Percentiles rank a stretch among this genome's conserved stretches.
phyloP scores from a whole-genome alignment of 2,329 filamentous ascomycete species.

The Basipetospora sp. region DNA sequence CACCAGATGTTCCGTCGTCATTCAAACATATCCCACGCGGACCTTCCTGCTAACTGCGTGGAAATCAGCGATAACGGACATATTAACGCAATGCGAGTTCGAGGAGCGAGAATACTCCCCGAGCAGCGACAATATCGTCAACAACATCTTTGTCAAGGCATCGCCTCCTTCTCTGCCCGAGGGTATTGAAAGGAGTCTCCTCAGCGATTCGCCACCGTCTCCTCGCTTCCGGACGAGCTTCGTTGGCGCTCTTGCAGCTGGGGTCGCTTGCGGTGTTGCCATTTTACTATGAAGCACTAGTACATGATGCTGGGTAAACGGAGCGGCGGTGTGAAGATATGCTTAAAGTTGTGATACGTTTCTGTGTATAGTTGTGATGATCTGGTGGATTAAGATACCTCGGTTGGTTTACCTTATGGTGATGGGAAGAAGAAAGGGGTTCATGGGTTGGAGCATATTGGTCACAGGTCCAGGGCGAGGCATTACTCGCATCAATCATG shows the following conservation, averaged over 20 bases:
- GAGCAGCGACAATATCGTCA: slow-evolving; percentile 17
- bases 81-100: slow-evolving; percentile 23
- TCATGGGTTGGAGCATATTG: too few relatives aligned
- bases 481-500: too few relatives aligned
- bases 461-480: too few relatives aligned
- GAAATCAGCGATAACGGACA: slow-evolving; percentile 20
- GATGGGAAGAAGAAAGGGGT: too few relatives aligned
- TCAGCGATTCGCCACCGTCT: slow-evolving; percentile 5
- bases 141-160: slow-evolving; percentile 21
- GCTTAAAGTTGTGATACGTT: too few relatives aligned
- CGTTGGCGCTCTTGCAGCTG: background rate
- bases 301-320: too few relatives aligned
- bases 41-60: background rate
- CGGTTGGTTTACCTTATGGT: too few relatives aligned
- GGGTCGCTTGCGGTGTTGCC: slow-evolving; percentile 2
- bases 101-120: slow-evolving; percentile 15
- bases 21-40: background rate
- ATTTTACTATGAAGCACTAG: slow-evolving; percentile 1
- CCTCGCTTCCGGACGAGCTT: background rate
- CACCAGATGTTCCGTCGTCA: background rate
- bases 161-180: slow-evolving; percentile 13
- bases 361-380: too few relatives aligned
- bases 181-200: slow-evolving; percentile 6
- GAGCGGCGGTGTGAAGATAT: too few relatives aligned
- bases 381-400: too few relatives aligned